Percentiles rank a stretch among this genome's conserved stretches.
Conservation (phyloP, 345 rosid species). For the Gossypium thurberi region DNA sequence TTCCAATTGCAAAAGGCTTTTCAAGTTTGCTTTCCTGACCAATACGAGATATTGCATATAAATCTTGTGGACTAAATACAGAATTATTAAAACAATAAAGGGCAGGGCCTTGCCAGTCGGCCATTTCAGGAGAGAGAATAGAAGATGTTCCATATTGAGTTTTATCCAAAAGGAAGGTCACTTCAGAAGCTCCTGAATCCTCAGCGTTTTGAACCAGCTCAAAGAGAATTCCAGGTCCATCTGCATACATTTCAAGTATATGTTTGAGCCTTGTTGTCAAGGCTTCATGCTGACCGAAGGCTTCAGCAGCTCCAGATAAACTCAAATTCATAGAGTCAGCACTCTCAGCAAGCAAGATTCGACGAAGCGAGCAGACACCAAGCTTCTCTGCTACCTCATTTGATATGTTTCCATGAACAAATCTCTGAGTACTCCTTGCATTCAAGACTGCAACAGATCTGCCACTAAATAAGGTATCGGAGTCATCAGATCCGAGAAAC, state of each 20-base stretch:
- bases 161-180: constrained; percentile 78
- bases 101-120: constrained; percentile 99
- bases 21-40: constrained; percentile 98
- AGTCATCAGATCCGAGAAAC: constrained; percentile 73
- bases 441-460: constrained; percentile 45
- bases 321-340: constrained; percentile 94
- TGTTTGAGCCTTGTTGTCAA: constrained; percentile 93
- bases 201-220: constrained; percentile 96
- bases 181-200: constrained; percentile 96
- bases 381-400: constrained; percentile 95
- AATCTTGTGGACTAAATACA: constrained; percentile 87
- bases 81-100: constrained; percentile 91
- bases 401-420: constrained; percentile 86
- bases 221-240: constrained; percentile 94
- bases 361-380: constrained; percentile 90
- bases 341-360: constrained; percentile 93
- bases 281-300: constrained; percentile 98
- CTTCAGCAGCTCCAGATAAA: constrained; percentile 93
- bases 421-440: constrained; percentile 67
- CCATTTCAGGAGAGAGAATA: constrained; percentile 97
- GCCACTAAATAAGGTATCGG: constrained; percentile 41
- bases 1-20: constrained; percentile 90
- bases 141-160: constrained; percentile 96
- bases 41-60: constrained; percentile 93
- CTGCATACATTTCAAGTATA: constrained; percentile 98